Percentiles rank a stretch among this genome's conserved stretches.
Conservation (phyloP, 768 basidiomycete species). For the Stropharia rugosoannulata region DNA sequence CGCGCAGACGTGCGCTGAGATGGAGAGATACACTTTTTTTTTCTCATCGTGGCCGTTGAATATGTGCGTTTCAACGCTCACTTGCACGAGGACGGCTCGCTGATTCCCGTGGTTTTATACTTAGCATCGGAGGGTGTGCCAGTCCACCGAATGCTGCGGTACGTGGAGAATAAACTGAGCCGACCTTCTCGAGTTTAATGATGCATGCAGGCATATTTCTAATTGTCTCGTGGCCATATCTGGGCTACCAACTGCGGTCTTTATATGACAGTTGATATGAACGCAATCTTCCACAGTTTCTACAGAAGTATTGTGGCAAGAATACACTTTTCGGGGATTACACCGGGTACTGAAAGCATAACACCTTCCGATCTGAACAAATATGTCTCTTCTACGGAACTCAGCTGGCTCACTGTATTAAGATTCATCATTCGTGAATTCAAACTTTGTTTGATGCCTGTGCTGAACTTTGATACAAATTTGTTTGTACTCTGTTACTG, state of each 20-base stretch:
- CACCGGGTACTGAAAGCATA: too few species aligned
- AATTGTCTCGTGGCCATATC: background rate
- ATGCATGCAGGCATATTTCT: slow-evolving; percentile 28
- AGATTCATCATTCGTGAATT: too few species aligned
- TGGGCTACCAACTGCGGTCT: background rate
- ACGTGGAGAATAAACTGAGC: slow-evolving; percentile 21
- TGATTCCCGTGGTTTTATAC: slow-evolving; percentile 4
- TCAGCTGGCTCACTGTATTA: too few species aligned
- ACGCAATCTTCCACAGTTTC: background rate
- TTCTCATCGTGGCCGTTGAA: slow-evolving; percentile 76
- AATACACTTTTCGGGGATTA: too few species aligned
- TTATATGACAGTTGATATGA: background rate
- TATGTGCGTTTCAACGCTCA: slow-evolving; percentile 43
- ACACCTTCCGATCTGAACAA: too few species aligned
- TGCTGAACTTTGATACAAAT: too few species aligned
- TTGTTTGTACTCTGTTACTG: too few species aligned
- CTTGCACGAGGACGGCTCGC: background rate
- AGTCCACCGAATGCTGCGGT: slow-evolving; percentile 74
- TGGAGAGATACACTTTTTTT: slow-evolving; percentile 69
- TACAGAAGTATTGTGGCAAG: too few species aligned
- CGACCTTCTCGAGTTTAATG: background rate
- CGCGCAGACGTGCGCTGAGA: slow-evolving; percentile 52
- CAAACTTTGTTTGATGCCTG: too few species aligned
- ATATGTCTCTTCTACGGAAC: too few species aligned
- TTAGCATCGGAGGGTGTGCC: slow-evolving; percentile 63